phyloP scores from a whole-genome alignment of 129 eudicot genomes.

The Sambucus nigra region DNA sequence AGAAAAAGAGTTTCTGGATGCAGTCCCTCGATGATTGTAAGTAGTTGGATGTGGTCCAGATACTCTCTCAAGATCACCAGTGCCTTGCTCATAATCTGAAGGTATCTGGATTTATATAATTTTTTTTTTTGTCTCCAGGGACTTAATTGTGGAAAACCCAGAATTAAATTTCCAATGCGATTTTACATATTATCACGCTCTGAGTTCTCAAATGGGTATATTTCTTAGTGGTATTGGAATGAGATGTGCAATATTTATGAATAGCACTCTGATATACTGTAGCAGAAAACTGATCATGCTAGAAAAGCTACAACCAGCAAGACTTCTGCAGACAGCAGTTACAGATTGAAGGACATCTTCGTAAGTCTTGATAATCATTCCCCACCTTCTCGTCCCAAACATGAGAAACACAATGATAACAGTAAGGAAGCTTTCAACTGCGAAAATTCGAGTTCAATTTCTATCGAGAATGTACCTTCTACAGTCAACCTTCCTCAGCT shows the following conservation, averaged over 20 bases:
- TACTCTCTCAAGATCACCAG: too few species aligned
- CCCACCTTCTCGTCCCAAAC: not conserved
- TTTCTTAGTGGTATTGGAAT: too few species aligned
- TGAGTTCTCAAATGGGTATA: not conserved
- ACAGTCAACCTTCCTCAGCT: constrained; percentile 17
- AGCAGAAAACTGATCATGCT: constrained; percentile 14
- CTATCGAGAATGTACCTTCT: constrained; percentile 20
- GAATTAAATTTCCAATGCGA: too few species aligned
- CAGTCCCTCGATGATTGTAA: too few species aligned
- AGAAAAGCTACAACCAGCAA: constrained; percentile 1
- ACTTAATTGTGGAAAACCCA: too few species aligned
- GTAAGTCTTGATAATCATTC: not conserved
- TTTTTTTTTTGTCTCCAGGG: not conserved
- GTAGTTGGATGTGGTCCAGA: too few species aligned
- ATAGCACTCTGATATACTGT: not conserved
- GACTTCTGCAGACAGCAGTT: not conserved
- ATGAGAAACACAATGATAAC: not conserved
- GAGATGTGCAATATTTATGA: too few species aligned
- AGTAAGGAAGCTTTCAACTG: not conserved
- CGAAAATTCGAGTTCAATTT: constrained; percentile 7
- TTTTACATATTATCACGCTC: too few species aligned
- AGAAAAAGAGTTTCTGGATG: too few species aligned
- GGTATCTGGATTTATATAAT: not conserved
- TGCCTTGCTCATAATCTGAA: too few species aligned
- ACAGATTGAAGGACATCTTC: not conserved